phyloP scores from a whole-genome alignment of 768 basidiomycete species.

The Favolaschia claudopus region DNA sequence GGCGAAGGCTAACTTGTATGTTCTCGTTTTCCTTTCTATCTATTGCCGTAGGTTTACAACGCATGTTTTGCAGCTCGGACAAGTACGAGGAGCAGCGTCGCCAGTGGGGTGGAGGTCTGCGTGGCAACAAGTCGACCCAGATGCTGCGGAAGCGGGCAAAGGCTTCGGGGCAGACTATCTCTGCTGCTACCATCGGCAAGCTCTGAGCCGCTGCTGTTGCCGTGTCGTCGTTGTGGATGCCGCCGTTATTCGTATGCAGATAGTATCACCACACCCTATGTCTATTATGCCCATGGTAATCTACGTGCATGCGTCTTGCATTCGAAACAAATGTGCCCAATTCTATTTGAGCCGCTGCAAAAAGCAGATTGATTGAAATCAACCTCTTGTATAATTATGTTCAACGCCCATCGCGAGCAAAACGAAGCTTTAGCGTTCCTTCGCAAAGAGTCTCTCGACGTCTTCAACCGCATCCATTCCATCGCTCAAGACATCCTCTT shows the following conservation, averaged over 20 bases:
- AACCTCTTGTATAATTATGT: no score
- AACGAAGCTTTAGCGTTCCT: constrained; percentile 55
- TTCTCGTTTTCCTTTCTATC: constrained; percentile 29
- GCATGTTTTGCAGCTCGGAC: constrained; percentile 64
- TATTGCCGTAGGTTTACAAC: neutral
- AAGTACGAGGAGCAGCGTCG: constrained; percentile 93
- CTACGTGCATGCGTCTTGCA: neutral
- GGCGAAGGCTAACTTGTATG: constrained; percentile 97
- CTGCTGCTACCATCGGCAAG: constrained; percentile 65
- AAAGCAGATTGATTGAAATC: no score
- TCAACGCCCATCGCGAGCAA: neutral
- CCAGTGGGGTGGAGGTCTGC: constrained; percentile 95
- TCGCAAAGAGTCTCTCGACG: constrained; percentile 74
- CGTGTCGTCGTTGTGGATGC: constrained; percentile 2
- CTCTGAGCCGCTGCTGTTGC: constrained; percentile 53
- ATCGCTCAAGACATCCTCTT: constrained; percentile 81
- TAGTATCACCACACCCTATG: no score
- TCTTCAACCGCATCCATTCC: constrained; percentile 90
- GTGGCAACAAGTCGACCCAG: constrained; percentile 93
- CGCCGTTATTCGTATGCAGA: no score
- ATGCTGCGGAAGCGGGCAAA: constrained; percentile 95
- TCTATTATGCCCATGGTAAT: neutral
- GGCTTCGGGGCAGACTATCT: constrained; percentile 77
- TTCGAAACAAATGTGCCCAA: no score
- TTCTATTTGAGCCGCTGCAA: no score